Evolutionary conservation across 2,329 filamentous ascomycete species (phyloP), one percentile per base, ranked within the genome.

Genomic region (Fusarium pseudograminearum): DNA sequence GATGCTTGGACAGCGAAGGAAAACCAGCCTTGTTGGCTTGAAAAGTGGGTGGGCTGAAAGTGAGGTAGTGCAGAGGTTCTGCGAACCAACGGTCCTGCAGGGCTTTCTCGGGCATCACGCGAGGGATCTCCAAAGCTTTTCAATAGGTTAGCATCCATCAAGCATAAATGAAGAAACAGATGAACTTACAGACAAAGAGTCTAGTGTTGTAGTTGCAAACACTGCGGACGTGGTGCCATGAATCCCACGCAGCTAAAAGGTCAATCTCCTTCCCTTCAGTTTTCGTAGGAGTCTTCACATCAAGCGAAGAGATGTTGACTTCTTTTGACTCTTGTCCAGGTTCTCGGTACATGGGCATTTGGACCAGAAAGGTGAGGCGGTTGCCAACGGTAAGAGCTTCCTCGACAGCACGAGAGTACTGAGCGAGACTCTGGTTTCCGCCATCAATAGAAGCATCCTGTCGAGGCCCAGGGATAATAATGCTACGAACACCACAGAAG

Each of bases 401-500:
- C 70, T 92, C 89, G 31, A 99, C 87, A 3, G 93, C 92, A 56
- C 94, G 90, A 34, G 93, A 92, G 83, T 94, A 99, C 74, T 94
- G 93, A 0, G 90, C 75, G 84, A 87, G 77, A n/a, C 85, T 84
- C 76, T 83, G 81, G 71, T 83, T 81, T 48, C 81, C 83, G 16
- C 81, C 79, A 64, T 83, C 77, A 57, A 84, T 85, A 60, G 86
- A 85, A 60, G 88, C 84, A 69, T 91, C 87, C 16, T 88, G 81
- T 69, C 87, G 87, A 5, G 96, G 96, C 0, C 94, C 94, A 3
- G 91, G 90, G 31, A 99, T 84, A 52, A 98, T 83, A 61, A 98
- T 85, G 79, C 92, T 97, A 58, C 90, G 89, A 48, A 96, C 87
- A 36, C 97, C 97, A 76, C 94, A 98, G 81, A 98, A 99, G 67